A percentile compares a stretch with the other conserved stretches of the same genome.
phyloP scores from a whole-genome alignment of 768 basidiomycete genomes.

The Cyclocybe aegerita region DNA sequence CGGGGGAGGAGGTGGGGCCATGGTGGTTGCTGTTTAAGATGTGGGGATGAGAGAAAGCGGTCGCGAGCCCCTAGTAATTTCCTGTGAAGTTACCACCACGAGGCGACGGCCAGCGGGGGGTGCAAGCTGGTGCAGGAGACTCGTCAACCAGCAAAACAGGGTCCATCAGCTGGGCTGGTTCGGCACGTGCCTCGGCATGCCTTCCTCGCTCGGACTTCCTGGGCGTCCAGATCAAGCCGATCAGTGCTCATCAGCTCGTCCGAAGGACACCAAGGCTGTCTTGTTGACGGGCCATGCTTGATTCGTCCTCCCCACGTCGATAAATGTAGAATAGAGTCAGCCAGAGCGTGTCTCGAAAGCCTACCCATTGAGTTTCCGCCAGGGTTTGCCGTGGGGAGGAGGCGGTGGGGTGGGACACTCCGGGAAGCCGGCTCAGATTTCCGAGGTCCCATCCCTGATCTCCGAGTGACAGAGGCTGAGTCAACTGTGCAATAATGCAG shows the following conservation, averaged over 20 bases:
- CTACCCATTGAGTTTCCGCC: too few species aligned
- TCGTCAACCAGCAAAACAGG: background rate
- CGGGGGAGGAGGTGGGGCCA: conserved; percentile 54
- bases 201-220: conserved; percentile 11
- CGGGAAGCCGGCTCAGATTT: too few species aligned
- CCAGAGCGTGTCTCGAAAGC: too few species aligned
- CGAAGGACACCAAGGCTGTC: background rate
- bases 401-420: too few species aligned
- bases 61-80: conserved; percentile 15
- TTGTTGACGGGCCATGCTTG: background rate
- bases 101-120: conserved; percentile 21
- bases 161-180: conserved; percentile 21
- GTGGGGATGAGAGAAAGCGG: conserved; percentile 13
- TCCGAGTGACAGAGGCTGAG: too few species aligned
- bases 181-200: conserved; percentile 17
- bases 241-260: conserved; percentile 13
- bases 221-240: conserved; percentile 21
- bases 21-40: conserved; percentile 31
- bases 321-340: too few species aligned
- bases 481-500: too few species aligned
- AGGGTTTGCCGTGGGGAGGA: too few species aligned
- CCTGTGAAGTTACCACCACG: conserved; percentile 18
- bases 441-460: too few species aligned
- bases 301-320: too few species aligned
- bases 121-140: conserved; percentile 1